Base-by-base conservation (phyloP, 441 rosid genomes). In the Rhodomyrtus psidioides region DNA sequence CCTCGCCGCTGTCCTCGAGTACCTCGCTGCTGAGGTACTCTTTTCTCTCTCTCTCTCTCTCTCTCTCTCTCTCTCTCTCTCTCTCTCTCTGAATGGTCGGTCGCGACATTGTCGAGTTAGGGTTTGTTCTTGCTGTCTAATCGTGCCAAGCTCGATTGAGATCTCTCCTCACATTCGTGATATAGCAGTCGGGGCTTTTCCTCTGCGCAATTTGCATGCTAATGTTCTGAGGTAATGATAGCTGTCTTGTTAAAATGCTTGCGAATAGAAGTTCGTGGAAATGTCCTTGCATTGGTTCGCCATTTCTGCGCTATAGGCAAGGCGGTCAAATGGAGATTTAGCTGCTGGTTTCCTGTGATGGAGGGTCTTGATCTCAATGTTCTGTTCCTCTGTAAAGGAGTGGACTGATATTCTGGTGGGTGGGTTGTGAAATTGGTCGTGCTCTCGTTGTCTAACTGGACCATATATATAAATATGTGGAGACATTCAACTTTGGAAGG, bases 11-110 rank as follows among this genome's bases (percentile, higher is more conserved):
- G 90, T 90, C 24, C 91, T 93, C 30, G 94, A 93, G 89, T 93
- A 93, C 82, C 92, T 93, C 4, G 94, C 95, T 17, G 94, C 95
- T 6, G 95, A 93, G 94, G 95, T 91, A 87, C 39, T 54, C 56
- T 12, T 49, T 14, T 51, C 53, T 12, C 49, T 7, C 42, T 4
- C 74, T 28, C 74, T 15, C 74, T 15, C 70, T 13, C 70, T 3
- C 2, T 58, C 44, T 5, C 21, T 4, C 74, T 28, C 70, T 7
- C 70, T 15, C 70, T 6, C 70, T 3, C 2, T 27, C 28, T 59
- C 9, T 7, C 24, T 28, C 76, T 34, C 26, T 34, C 79, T 65
- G 7, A 9, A 5, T 65, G 76, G 4, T 39, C n/a, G 79, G 79
- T 12, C n/a, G 49, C 14, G 79, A 70, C 49, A 39, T 70, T 39